Conservation (phyloP, 1,284 basidiomycete species). For the Ganoderma meredithae region DNA sequence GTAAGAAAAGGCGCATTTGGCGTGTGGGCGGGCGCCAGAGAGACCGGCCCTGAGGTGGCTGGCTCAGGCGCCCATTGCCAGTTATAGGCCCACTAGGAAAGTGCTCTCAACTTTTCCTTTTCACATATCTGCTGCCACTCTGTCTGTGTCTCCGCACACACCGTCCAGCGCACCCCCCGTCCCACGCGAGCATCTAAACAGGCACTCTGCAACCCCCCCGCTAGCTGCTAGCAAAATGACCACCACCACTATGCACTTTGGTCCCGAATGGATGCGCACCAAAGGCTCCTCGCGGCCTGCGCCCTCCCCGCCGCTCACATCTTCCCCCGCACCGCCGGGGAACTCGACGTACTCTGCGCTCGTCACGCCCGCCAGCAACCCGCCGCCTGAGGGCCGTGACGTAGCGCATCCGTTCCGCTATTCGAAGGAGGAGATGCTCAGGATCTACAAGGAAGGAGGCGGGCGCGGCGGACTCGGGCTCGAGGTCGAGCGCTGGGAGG, state of each 20-base stretch:
- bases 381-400: conserved; percentile 62
- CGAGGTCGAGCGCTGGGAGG: conserved; percentile 87
- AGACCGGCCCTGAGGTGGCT: conserved; percentile 39
- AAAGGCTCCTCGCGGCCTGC: conserved; percentile 64
- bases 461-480: conserved; percentile 78
- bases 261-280: conserved; percentile 89
- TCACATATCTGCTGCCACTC: conserved; percentile 32
- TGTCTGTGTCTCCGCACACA: conserved; percentile 30
- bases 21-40: conserved; percentile 18
- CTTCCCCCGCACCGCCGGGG: conserved; percentile 52
- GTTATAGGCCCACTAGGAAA: conserved; percentile 14
- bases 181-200: conserved; percentile 18
- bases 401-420: conserved; percentile 84
- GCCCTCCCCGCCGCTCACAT: conserved; percentile 63
- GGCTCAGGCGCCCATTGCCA: conserved; percentile 28
- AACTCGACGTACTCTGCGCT: conserved; percentile 83
- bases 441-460: conserved; percentile 83
- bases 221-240: conserved; percentile 58
- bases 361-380: conserved; percentile 62
- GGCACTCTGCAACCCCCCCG: conserved; percentile 15
- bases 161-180: conserved; percentile 21
- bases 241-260: conserved; percentile 82
- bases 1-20: conserved; percentile 24
- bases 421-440: conserved; percentile 84
- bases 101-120: conserved; percentile 33